phyloP scores from a whole-genome alignment of 192 early-diverging fungal species.

The Coemansia sp. region DNA sequence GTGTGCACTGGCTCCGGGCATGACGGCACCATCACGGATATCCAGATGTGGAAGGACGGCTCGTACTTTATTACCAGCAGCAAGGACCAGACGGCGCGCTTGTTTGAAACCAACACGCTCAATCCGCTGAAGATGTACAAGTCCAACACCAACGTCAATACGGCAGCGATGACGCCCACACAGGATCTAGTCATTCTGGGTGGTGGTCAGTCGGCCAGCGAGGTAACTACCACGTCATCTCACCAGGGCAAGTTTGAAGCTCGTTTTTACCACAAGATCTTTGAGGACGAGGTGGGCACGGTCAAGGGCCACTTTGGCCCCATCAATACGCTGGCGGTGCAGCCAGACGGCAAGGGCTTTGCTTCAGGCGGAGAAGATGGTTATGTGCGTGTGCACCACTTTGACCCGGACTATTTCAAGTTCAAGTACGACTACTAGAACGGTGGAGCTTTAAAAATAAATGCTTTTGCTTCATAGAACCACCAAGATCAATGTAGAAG shows the following conservation, averaged over 20 bases:
- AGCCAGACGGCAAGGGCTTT: conserved; percentile 91
- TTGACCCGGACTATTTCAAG: conserved; percentile 92
- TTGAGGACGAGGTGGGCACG: conserved; percentile 95
- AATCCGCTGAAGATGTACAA: conserved; percentile 78
- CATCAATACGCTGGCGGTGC: conserved; percentile 97
- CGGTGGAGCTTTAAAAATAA: no score
- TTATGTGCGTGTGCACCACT: conserved; percentile 93
- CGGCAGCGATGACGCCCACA: conserved; percentile 85
- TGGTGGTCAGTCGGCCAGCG: conserved; percentile 98
- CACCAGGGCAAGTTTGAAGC: conserved; percentile 96
- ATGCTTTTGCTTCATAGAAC: no score
- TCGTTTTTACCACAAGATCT: conserved; percentile 94
- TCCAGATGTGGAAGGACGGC: conserved; percentile 88
- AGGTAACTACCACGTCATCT: conserved; percentile 86
- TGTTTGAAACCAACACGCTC: conserved; percentile 85
- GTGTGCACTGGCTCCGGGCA: conserved; percentile 63
- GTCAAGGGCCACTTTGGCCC: conserved; percentile 99
- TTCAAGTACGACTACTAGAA: conserved; percentile 70
- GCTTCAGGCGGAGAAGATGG: conserved; percentile 98
- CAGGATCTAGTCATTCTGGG: conserved; percentile 85
- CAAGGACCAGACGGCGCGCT: conserved; percentile 88
- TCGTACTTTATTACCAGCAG: conserved; percentile 94
- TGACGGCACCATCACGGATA: conserved; percentile 73
- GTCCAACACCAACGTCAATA: conserved; percentile 88
- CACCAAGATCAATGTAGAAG: no score